Conservation (phyloP, 176 grass and related monocot species). For the Pharus latifolius region DNA sequence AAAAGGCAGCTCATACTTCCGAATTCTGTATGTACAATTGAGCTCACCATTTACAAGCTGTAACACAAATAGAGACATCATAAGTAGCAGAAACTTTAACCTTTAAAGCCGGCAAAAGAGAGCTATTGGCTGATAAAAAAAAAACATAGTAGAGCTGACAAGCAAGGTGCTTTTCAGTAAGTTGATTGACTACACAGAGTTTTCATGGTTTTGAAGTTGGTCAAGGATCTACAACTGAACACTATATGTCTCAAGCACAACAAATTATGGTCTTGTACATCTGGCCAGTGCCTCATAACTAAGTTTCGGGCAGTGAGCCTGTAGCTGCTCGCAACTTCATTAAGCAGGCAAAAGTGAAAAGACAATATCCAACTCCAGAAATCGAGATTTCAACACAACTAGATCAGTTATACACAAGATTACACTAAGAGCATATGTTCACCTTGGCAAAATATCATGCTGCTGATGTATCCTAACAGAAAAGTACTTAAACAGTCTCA, state of each 20-base stretch:
- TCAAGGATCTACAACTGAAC: neutral
- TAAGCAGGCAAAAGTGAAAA: neutral
- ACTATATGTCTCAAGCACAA: neutral
- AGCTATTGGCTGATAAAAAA: neutral
- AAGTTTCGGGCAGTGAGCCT: neutral
- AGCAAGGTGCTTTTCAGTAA: neutral
- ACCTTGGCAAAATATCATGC: conserved; percentile 34
- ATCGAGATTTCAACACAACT: neutral
- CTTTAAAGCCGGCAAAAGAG: neutral
- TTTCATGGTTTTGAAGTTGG: neutral
- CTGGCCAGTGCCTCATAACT: neutral
- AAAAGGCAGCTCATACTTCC: conserved; percentile 18
- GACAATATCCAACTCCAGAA: neutral
- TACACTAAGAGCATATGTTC: neutral
- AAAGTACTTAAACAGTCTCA: conserved; percentile 26
- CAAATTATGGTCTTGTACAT: neutral
- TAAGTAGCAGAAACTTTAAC: neutral
- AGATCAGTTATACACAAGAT: neutral
- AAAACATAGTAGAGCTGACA: neutral
- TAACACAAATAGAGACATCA: neutral
- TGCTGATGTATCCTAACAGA: neutral
- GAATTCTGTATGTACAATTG: conserved; percentile 25
- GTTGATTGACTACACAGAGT: neutral
- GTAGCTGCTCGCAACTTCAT: neutral
- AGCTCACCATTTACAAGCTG: conserved; percentile 11